phyloP scores from a whole-genome alignment of 108 stramenopile genomes.

The Pseudonitzschia delicatissima region DNA sequence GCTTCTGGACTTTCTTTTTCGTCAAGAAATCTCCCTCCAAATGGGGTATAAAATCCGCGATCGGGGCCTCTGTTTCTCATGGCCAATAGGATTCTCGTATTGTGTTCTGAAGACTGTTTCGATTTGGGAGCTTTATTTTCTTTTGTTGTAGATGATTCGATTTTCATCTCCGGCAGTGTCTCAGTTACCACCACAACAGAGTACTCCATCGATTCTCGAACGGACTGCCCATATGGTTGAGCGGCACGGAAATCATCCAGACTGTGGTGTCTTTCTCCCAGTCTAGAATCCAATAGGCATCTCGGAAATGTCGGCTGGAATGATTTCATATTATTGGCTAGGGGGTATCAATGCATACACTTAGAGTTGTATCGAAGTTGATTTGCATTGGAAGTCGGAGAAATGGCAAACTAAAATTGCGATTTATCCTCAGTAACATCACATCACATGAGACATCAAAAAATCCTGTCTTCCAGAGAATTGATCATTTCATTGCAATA shows the following conservation, averaged over 20 bases:
- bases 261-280: conserved; percentile 18
- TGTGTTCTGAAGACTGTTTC: not conserved
- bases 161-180: not conserved
- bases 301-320: conserved; percentile 7
- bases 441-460: no score
- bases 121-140: not conserved
- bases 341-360: no score
- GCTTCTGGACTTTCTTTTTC: conserved; percentile 32
- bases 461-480: no score
- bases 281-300: conserved; percentile 17
- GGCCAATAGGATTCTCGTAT: conserved; percentile 53
- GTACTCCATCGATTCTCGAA: conserved; percentile 30
- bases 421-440: no score
- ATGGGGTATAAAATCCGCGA: conserved; percentile 64
- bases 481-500: no score
- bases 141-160: not conserved
- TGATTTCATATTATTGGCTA: not conserved
- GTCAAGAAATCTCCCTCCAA: conserved; percentile 69
- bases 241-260: conserved; percentile 22
- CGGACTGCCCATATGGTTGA: not conserved
- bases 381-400: no score
- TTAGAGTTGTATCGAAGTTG: no score
- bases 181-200: conserved; percentile 44
- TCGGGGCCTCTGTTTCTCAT: conserved; percentile 74
- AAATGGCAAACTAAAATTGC: no score